Evolutionary conservation across 1,139 yeast species (phyloP).

Genomic region (Diutina scorzettiae): DNA sequence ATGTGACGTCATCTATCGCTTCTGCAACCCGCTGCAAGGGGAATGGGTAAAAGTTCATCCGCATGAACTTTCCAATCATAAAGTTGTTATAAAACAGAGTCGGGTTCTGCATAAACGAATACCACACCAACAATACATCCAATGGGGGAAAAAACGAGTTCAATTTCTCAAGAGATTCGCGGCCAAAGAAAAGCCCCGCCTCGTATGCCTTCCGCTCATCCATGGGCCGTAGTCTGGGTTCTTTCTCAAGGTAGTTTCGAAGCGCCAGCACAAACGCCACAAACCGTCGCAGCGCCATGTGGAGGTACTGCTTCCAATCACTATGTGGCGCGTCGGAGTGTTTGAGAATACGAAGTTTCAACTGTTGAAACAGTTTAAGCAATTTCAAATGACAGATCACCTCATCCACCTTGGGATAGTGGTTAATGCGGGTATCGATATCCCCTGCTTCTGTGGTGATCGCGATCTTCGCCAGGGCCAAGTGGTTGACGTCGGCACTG

Average conservation of each 20-base stretch:
- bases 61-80: constrained; percentile 14
- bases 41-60: constrained; percentile 16
- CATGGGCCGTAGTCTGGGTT: constrained; percentile 4
- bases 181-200: neutral
- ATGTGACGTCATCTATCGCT: constrained; percentile 14
- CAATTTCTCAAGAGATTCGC: constrained; percentile 5
- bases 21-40: constrained; percentile 16
- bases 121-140: constrained; percentile 32
- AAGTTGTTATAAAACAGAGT: constrained; percentile 18
- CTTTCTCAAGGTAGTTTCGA: neutral
- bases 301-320: constrained; percentile 20
- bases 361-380: neutral
- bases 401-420: constrained; percentile 4
- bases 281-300: constrained; percentile 21
- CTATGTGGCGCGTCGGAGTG: neutral
- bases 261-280: constrained; percentile 16
- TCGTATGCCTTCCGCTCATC: neutral
- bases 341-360: neutral
- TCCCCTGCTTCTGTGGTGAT: neutral
- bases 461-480: constrained; percentile 2
- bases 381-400: neutral
- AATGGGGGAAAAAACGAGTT: constrained; percentile 18
- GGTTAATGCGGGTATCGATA: neutral
- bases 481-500: neutral
- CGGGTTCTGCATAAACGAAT: constrained; percentile 21